Evolutionary conservation across 768 basidiomycete species (phyloP), one percentile per base, ranked within the genome.

Genomic region (Lyophyllum semitale): DNA sequence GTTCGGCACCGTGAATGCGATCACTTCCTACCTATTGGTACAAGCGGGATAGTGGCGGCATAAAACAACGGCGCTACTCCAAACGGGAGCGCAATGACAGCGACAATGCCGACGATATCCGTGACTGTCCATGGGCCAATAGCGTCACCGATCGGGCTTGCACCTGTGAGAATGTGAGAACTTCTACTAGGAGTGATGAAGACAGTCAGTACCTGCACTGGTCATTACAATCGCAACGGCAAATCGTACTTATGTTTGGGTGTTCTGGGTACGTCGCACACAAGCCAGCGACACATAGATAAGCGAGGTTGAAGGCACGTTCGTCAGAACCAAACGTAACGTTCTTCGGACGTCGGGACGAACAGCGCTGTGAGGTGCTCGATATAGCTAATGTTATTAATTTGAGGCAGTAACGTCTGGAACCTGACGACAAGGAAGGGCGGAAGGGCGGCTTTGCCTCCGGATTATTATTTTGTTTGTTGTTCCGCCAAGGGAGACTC

Each of bases 21-120:
- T 35, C 12, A 42, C 48, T 46, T 35, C 25, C 40, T 51, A 30
- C 35, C 42, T 17, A 59, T 46, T 30, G 57, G 57, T 51, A 59
- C 29, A 8, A 59, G 38, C 33, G 44, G 43, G 27, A 18, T 32
- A n/a, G 40, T 26, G 22, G 23, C 26, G 20, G 52, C 35, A 27
- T 30, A 54, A 6, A 54, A 29, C 37, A 58, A 45, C 17, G 57
- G 57, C 33, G 48, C 53, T 26, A 25, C 44, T 23, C 35, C 26
- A 13, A 54, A 44, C 25, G 58, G 53, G 37, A 49, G 15, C 13
- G 38, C 23, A 26, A 54, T 27, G 18, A 29, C 35, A n/a, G 51
- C 38, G 51, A 52, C 18, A 33, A 44, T 43, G 46, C 56, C 51
- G 15, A 58, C 18, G 8, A 44, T 48, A 48, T 58, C 46, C 22